Evolutionary conservation across 306 rosid genomes (phyloP).

Genomic region (Vicia villosa): DNA sequence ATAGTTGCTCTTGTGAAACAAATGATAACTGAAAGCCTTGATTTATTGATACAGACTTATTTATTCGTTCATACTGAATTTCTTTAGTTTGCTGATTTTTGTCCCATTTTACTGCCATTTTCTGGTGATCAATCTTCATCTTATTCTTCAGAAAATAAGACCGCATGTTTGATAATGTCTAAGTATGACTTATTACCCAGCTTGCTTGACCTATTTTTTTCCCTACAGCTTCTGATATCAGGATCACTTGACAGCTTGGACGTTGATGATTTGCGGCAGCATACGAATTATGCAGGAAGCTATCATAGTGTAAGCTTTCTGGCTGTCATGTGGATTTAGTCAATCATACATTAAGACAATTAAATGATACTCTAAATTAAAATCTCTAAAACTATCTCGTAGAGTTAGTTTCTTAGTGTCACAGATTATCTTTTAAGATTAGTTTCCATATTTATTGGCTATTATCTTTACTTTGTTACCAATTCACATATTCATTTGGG

Average conservation of each 20-base stretch:
- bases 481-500: background rate
- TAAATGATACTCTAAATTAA: conserved; percentile 9
- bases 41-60: background rate
- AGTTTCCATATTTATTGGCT: background rate
- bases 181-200: conserved; percentile 28
- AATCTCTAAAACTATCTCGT: background rate
- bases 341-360: background rate
- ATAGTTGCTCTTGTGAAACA: background rate
- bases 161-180: background rate
- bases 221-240: conserved; percentile 88
- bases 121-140: conserved; percentile 4
- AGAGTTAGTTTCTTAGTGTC: background rate
- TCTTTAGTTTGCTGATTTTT: conserved; percentile 8
- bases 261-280: conserved; percentile 79
- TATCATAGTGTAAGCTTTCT: conserved; percentile 72
- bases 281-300: conserved; percentile 89
- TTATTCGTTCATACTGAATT: conserved; percentile 19
- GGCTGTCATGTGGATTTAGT: conserved; percentile 6
- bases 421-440: background rate
- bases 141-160: background rate
- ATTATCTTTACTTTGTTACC: background rate
- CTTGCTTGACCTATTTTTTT: conserved; percentile 34
- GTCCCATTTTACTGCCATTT: background rate
- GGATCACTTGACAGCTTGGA: conserved; percentile 98
- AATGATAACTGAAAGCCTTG: conserved; percentile 18